These are phyloP conservation scores for Trichophyton benhamiae DNA, from an alignment of 2,329 filamentous ascomycete genomes.

Conservation along the genomic window DNA sequence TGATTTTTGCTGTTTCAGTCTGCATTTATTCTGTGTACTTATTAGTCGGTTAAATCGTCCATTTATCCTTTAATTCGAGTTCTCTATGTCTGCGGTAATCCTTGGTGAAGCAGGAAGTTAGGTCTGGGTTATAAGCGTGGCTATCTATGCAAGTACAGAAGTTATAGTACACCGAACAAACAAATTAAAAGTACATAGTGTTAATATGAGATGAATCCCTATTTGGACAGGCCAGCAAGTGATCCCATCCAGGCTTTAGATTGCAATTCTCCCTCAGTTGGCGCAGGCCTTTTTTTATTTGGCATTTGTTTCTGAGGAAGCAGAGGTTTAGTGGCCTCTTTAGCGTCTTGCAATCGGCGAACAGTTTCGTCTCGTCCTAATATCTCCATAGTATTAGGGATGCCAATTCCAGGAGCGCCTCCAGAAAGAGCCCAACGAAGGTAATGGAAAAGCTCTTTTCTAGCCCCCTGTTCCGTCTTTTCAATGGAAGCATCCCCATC, in stretches of 20 bases:
- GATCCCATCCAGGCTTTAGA: constrained; percentile 12
- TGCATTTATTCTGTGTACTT: constrained; percentile 4
- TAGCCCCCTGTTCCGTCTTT: constrained; percentile 20
- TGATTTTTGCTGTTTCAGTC: not conserved
- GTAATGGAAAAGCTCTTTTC: constrained; percentile 41
- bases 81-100: not conserved
- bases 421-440: constrained; percentile 45
- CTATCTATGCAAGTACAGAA: not conserved
- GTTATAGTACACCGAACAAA: not conserved
- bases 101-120: not conserved
- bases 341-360: constrained; percentile 33
- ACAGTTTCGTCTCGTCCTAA: constrained; percentile 43
- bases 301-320: constrained; percentile 15
- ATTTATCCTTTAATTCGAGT: not conserved
- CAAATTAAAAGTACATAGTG: not conserved
- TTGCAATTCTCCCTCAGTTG: not conserved
- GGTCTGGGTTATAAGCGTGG: not conserved
- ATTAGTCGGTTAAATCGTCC: not conserved
- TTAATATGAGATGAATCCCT: not conserved
- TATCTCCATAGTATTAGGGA: constrained; percentile 43
- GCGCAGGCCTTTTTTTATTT: not conserved
- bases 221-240: constrained; percentile 4
- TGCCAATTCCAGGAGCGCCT: constrained; percentile 42
- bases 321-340: constrained; percentile 19
- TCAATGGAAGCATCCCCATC: constrained; percentile 13